Conservation (phyloP, 495 filamentous ascomycete species). For the Apodospora peruviana region DNA sequence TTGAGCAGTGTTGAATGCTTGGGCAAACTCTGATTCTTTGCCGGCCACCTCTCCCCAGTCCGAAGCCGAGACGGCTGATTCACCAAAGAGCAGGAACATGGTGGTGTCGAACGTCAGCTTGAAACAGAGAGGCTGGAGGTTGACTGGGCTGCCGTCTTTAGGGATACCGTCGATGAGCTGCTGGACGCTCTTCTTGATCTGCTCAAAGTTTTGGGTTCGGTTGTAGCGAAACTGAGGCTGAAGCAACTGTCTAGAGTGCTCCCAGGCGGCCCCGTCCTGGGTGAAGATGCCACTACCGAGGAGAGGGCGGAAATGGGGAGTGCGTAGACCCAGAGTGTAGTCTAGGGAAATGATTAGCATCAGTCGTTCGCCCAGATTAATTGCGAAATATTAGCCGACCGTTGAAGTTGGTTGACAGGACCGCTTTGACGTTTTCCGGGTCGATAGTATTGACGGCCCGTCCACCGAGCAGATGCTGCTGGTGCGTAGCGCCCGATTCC, state of each 20-base stretch:
- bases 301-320: conserved; percentile 25
- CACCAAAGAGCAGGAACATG: not conserved
- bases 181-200: not conserved
- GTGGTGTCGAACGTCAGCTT: not conserved
- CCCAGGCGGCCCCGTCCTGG: conserved; percentile 27
- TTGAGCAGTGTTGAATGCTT: not conserved
- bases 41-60: not conserved
- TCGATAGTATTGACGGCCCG: conserved; percentile 28
- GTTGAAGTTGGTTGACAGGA: conserved; percentile 34
- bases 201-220: not conserved
- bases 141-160: not conserved
- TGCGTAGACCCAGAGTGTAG: conserved; percentile 28
- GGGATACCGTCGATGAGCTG: not conserved
- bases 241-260: conserved; percentile 24
- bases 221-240: conserved; percentile 5
- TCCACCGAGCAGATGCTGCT: conserved; percentile 27
- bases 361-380: not conserved
- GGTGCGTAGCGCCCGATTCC: conserved; percentile 24
- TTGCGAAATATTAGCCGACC: too few species aligned
- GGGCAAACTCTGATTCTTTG: not conserved
- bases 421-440: conserved; percentile 30
- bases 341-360: conserved; percentile 12
- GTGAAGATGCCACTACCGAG: conserved; percentile 31
- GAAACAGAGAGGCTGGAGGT: not conserved
- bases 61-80: not conserved